Evolutionary conservation across 805 yeast species (phyloP).

Genomic region (Saccharomyces cerevisiae): DNA sequence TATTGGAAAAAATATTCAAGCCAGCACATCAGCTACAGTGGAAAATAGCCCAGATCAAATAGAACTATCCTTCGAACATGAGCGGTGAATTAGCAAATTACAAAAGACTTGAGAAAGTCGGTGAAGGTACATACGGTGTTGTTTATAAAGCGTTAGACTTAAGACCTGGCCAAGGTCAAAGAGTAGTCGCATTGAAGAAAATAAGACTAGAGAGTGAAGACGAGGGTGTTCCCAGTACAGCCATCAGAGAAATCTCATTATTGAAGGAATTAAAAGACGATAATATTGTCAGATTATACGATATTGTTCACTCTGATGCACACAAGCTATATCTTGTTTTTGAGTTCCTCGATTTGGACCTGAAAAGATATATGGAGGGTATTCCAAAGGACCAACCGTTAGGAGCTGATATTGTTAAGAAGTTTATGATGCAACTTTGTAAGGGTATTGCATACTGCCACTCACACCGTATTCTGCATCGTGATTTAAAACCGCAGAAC

Average conservation of each 20-base stretch:
- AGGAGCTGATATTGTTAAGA: slow-evolving; percentile 75
- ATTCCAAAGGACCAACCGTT: slow-evolving; percentile 82
- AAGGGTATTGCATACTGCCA: slow-evolving; percentile 72
- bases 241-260: slow-evolving; percentile 89
- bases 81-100: slow-evolving; percentile 89
- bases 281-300: slow-evolving; percentile 85
- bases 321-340: slow-evolving; percentile 90
- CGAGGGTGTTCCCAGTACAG: slow-evolving; percentile 98
- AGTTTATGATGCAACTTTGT: slow-evolving; percentile 88
- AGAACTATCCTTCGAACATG: slow-evolving; percentile 5
- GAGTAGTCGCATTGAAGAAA: slow-evolving; percentile 86
- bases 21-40: neutral
- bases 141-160: slow-evolving; percentile 88
- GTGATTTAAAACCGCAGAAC: slow-evolving; percentile 92
- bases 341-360: slow-evolving; percentile 87
- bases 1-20: neutral
- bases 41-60: neutral
- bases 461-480: slow-evolving; percentile 56
- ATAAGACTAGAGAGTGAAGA: slow-evolving; percentile 85
- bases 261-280: slow-evolving; percentile 93
- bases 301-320: slow-evolving; percentile 87
- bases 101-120: slow-evolving; percentile 91
- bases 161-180: slow-evolving; percentile 58
- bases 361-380: slow-evolving; percentile 89
- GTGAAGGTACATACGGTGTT: slow-evolving; percentile 98